These are phyloP conservation scores for Boletellus emodensis DNA, from an alignment of 768 basidiomycete genomes.

Conservation along the genomic window DNA sequence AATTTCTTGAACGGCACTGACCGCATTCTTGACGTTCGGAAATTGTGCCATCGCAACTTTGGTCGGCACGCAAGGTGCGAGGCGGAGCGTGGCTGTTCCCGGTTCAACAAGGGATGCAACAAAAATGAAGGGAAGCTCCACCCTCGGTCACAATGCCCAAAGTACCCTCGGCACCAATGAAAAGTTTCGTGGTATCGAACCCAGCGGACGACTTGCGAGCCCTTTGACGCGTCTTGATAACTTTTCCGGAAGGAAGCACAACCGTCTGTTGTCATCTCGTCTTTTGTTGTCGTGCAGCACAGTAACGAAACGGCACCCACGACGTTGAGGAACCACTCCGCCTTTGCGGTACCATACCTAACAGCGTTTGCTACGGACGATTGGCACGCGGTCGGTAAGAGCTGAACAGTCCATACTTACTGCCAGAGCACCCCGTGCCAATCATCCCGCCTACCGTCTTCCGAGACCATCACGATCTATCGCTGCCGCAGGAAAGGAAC, in stretches of 20 bases:
- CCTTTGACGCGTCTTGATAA: constrained; percentile 79
- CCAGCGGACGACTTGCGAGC: constrained; percentile 85
- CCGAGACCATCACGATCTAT: constrained; percentile 8
- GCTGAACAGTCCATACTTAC: constrained; percentile 38
- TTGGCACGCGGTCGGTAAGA: not conserved
- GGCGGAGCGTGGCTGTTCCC: constrained; percentile 66
- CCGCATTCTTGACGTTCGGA: constrained; percentile 71
- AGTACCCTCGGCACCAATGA: constrained; percentile 89
- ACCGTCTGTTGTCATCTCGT: constrained; percentile 53
- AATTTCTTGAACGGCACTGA: constrained; percentile 78
- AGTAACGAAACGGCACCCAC: constrained; percentile 37
- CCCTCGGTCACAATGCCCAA: constrained; percentile 89
- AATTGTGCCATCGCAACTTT: constrained; percentile 89
- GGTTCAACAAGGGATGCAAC: not conserved
- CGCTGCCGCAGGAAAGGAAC: not conserved
- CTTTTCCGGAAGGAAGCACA: constrained; percentile 78
- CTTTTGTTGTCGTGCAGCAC: not conserved
- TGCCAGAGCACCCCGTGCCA: constrained; percentile 81
- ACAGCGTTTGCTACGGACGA: constrained; percentile 63
- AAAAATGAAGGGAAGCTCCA: constrained; percentile 13
- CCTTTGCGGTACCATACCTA: constrained; percentile 83
- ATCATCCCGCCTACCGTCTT: constrained; percentile 88
- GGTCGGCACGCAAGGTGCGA: constrained; percentile 77
- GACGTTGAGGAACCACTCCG: constrained; percentile 82
- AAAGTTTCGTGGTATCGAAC: constrained; percentile 82